Evolutionary conservation across 2,329 filamentous ascomycete species (phyloP), one percentile per base, ranked within the genome.

Genomic region (Aureobasidium namibiae): DNA sequence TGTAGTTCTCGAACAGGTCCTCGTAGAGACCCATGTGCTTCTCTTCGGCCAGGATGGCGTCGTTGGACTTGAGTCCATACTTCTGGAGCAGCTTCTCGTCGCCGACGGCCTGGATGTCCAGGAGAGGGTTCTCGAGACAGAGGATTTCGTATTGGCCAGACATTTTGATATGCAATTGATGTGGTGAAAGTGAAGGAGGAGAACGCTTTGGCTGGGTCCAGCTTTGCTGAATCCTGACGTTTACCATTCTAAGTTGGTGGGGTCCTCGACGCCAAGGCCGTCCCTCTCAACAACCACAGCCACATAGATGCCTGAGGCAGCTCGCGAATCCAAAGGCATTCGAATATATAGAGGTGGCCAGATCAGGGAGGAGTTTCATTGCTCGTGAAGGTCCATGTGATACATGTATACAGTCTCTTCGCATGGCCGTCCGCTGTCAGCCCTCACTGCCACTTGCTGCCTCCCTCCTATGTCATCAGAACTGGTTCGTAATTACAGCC

Each of bases 91-190:
- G 85, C 31, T 84, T 85, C 68, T 92, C 82, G 75, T 92, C 84
- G 68, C 91, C 84, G 68, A 80, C 75, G 68, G 88, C 94, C 78
- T 96, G 92, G 74, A 99, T 99, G 74, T 99, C 92, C 69, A 99
- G 88, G 69, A 99, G 86, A 75, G 94, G 94, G 78, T 99, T 99
- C 87, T 96, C 94, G 70, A 99, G 79, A 77, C 88, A 94, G 71
- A 97, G 82, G 70, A 99, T 88, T 75, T 89, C 82, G 79, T 88
- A 97, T 76, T 91, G 87, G 78, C 91, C 88, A 54, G 50, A 54
- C 57, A 59, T 59, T 44, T 68, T 62, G 58, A 63, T 56, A 50
- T 63, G 65, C 66, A 57, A 45, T 63, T 53, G 21, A 26, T 59
- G 52, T 48, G 36, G 9, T 23, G 14, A 26, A 36, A 14, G 18